A percentile compares a stretch with the other conserved stretches of the same genome.
These are phyloP conservation scores for Arthrobotrys iridis DNA, from an alignment of 2,329 filamentous ascomycete species.

Conservation along the genomic window DNA sequence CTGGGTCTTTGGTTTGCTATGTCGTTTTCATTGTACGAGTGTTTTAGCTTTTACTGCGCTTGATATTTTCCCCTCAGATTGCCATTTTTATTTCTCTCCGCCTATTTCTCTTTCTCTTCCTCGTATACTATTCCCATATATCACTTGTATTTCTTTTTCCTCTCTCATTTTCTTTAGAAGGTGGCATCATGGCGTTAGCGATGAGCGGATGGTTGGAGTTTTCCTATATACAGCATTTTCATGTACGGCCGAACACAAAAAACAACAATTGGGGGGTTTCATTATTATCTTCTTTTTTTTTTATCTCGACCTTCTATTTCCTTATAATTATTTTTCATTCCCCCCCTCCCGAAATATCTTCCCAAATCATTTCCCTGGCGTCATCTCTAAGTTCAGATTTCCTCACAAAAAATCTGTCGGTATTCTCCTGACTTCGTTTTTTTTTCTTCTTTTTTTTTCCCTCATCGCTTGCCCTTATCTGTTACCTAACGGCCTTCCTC, in stretches of 20 bases:
- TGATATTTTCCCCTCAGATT: constrained; percentile 50
- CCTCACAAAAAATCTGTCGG: constrained; percentile 16
- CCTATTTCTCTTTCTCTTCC: constrained; percentile 47
- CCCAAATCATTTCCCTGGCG: constrained; percentile 46
- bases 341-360: neutral
- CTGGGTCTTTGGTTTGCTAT: constrained; percentile 12
- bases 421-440: neutral
- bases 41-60: neutral
- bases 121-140: constrained; percentile 43
- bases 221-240: constrained; percentile 51
- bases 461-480: neutral
- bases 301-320: constrained; percentile 1
- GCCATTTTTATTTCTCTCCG: constrained; percentile 22
- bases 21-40: neutral
- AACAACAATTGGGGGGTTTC: constrained; percentile 25
- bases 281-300: constrained; percentile 49
- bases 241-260: constrained; percentile 53
- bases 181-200: constrained; percentile 53
- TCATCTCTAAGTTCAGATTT: constrained; percentile 38
- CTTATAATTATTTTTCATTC: constrained; percentile 28
- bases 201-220: constrained; percentile 55
- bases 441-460: neutral
- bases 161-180: constrained; percentile 43
- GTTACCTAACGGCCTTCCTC: constrained; percentile 31
- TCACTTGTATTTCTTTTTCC: constrained; percentile 30